Conservation (phyloP, 1,284 basidiomycete species). For the Flammula alnicola region DNA sequence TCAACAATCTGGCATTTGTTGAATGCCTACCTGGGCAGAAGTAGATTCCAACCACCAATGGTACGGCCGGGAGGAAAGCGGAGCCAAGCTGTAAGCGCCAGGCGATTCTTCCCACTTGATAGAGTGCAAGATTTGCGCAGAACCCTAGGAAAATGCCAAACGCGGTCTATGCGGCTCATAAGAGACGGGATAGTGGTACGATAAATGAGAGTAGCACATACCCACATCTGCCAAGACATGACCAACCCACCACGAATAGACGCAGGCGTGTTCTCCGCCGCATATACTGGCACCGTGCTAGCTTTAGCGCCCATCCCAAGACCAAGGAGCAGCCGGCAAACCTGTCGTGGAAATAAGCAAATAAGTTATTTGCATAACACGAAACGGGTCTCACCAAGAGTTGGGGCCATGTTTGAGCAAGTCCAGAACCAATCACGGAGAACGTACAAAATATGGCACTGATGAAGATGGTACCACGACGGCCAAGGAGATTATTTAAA, state of each 20-base stretch:
- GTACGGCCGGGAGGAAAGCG: slow-evolving; percentile 52
- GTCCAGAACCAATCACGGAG: slow-evolving; percentile 59
- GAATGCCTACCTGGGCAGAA: slow-evolving; percentile 46
- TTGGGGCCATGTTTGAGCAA: slow-evolving; percentile 57
- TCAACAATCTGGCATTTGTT: neutral
- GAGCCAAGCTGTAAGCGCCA: slow-evolving; percentile 58
- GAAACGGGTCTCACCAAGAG: slow-evolving; percentile 34
- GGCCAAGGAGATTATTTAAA: slow-evolving; percentile 53
- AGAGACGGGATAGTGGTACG: neutral
- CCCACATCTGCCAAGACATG: slow-evolving; percentile 65
- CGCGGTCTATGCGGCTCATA: slow-evolving; percentile 35
- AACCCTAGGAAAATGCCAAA: slow-evolving; percentile 59
- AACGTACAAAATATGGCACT: slow-evolving; percentile 56
- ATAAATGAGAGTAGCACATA: slow-evolving; percentile 25
- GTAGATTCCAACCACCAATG: slow-evolving; percentile 47
- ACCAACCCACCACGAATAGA: slow-evolving; percentile 65
- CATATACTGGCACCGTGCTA: slow-evolving; percentile 57
- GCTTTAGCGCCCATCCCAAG: slow-evolving; percentile 67
- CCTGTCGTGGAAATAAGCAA: slow-evolving; percentile 22
- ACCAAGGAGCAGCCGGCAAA: slow-evolving; percentile 58
- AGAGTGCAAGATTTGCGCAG: slow-evolving; percentile 48
- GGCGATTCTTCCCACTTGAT: slow-evolving; percentile 44
- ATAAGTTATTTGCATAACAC: neutral
- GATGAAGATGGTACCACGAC: slow-evolving; percentile 70
- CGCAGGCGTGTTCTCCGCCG: slow-evolving; percentile 62